phyloP scores from a whole-genome alignment of 1,284 basidiomycete species.

The Termitomyces sp. region DNA sequence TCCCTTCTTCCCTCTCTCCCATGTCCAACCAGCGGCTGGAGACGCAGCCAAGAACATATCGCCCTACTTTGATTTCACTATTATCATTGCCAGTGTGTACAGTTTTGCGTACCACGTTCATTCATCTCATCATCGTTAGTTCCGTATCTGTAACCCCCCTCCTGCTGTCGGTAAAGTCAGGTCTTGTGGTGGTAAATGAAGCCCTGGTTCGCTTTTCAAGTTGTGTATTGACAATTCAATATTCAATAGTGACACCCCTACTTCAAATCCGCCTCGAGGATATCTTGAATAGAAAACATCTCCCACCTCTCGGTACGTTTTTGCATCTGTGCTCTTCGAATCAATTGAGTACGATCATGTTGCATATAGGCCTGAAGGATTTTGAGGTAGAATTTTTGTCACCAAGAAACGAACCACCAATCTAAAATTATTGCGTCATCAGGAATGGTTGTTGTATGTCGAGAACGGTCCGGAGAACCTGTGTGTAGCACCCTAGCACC shows the following conservation, averaged over 20 bases:
- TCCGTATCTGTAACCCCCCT: constrained; percentile 64
- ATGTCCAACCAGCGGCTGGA: constrained; percentile 14
- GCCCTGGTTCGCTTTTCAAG: background rate
- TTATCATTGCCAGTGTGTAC: constrained; percentile 20
- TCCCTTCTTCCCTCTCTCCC: background rate
- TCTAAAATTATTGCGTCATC: constrained; percentile 10
- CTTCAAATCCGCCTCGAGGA: constrained; percentile 62
- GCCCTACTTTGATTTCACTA: constrained; percentile 8
- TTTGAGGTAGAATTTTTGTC: constrained; percentile 44
- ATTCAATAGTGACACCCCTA: constrained; percentile 45
- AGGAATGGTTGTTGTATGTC: constrained; percentile 72
- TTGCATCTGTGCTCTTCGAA: background rate
- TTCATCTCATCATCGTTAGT: constrained; percentile 31
- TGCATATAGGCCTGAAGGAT: constrained; percentile 56
- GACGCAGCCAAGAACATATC: constrained; percentile 17
- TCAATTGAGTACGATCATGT: background rate
- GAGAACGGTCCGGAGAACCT: constrained; percentile 68
- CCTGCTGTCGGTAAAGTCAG: constrained; percentile 60
- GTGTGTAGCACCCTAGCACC: constrained; percentile 31
- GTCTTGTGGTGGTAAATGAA: constrained; percentile 46
- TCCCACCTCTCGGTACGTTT: constrained; percentile 56
- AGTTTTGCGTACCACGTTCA: background rate
- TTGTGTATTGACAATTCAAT: constrained; percentile 4
- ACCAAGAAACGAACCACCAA: background rate
- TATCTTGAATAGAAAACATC: constrained; percentile 62